Evolutionary conservation across 1,284 basidiomycete genomes (phyloP).

Genomic region (Schizophyllum commune): DNA sequence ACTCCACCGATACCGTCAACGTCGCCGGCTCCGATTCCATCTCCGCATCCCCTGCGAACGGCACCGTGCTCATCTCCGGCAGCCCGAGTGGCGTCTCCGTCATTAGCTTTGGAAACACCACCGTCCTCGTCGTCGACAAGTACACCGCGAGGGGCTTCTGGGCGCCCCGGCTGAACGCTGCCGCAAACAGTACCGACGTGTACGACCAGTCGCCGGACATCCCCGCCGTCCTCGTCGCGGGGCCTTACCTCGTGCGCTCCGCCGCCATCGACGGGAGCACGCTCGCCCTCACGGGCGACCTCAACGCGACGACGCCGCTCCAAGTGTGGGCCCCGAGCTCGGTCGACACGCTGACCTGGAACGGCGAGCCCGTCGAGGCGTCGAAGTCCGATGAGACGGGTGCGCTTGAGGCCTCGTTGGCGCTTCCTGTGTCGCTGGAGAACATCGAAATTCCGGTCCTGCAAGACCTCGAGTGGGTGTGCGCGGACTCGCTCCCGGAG

Average conservation of each 20-base stretch:
- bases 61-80: conserved; percentile 26
- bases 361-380: conserved; percentile 24
- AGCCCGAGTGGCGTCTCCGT: conserved; percentile 25
- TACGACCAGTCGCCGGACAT: conserved; percentile 25
- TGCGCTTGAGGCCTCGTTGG: conserved; percentile 20
- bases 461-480: conserved; percentile 29
- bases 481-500: conserved; percentile 37
- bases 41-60: conserved; percentile 6
- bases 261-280: conserved; percentile 25
- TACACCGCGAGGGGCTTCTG: conserved; percentile 33
- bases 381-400: conserved; percentile 17
- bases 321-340: conserved; percentile 28
- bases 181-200: conserved; percentile 10
- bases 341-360: conserved; percentile 35
- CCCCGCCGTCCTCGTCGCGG: conserved; percentile 32
- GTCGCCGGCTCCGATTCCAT: conserved; percentile 17
- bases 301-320: conserved; percentile 33
- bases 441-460: conserved; percentile 24
- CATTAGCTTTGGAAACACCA: conserved; percentile 22
- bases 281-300: conserved; percentile 32
- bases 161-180: conserved; percentile 21
- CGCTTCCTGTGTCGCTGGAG: conserved; percentile 16
- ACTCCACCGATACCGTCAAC: conserved; percentile 8
- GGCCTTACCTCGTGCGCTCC: conserved; percentile 39
- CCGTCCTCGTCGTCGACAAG: conserved; percentile 32